Percentiles rank a stretch among this genome's conserved stretches.
Conservation (phyloP, 2,329 filamentous ascomycete genomes). For the Gyromitra esculenta region DNA sequence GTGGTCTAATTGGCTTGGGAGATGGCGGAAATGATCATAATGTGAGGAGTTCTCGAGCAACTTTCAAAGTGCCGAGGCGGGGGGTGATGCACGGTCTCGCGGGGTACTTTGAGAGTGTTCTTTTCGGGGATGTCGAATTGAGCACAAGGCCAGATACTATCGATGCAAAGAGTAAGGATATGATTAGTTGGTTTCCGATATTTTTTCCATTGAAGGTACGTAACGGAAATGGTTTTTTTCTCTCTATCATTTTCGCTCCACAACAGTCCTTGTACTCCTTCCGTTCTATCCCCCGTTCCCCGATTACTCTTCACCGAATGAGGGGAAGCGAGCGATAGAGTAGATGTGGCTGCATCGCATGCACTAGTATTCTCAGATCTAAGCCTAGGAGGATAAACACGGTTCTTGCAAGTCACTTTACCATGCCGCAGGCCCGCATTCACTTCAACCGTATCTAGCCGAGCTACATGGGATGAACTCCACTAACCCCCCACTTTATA, state of each 20-base stretch:
- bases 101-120: slow-evolving; percentile 95
- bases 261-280: neutral
- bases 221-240: slow-evolving; percentile 40
- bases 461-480: slow-evolving; percentile 30
- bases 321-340: slow-evolving; percentile 45
- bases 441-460: slow-evolving; percentile 29
- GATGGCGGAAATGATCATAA: slow-evolving; percentile 93
- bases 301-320: slow-evolving; percentile 41
- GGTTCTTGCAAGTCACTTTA: slow-evolving; percentile 17
- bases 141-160: slow-evolving; percentile 94
- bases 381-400: slow-evolving; percentile 12
- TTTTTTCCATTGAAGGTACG: slow-evolving; percentile 94
- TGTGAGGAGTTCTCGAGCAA: slow-evolving; percentile 77
- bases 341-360: slow-evolving; percentile 35
- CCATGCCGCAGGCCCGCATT: slow-evolving; percentile 1
- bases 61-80: slow-evolving; percentile 79
- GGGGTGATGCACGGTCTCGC: slow-evolving; percentile 90
- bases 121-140: slow-evolving; percentile 85
- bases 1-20: slow-evolving; percentile 73
- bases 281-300: slow-evolving; percentile 11
- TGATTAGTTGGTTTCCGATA: slow-evolving; percentile 99
- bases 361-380: slow-evolving; percentile 25
- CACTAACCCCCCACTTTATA: slow-evolving; percentile 61
- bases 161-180: slow-evolving; percentile 90
- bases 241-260: slow-evolving; percentile 1